Evolutionary conservation across 2,329 filamentous ascomycete genomes (phyloP).

Genomic region (Celoporthe dispersa): DNA sequence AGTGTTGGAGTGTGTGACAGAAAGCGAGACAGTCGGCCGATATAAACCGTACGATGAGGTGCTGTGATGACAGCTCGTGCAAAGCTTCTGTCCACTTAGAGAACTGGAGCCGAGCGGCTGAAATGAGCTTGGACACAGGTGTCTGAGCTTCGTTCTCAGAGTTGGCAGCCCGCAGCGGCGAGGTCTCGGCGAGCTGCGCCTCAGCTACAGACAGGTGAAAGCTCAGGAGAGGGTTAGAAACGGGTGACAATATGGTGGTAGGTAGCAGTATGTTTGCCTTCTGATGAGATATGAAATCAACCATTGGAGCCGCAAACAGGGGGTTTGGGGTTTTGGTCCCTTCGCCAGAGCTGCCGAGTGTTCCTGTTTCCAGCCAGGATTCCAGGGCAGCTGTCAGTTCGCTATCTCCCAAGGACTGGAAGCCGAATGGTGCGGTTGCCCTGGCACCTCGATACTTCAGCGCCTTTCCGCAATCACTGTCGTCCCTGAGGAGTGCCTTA

Average conservation of each 20-base stretch:
- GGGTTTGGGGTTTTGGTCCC: constrained; percentile 47
- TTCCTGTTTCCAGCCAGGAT: constrained; percentile 23
- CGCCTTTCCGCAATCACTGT: neutral
- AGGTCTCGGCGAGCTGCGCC: constrained; percentile 43
- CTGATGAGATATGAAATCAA: constrained; percentile 34
- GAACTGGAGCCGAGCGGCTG: constrained; percentile 51
- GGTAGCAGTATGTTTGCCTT: constrained; percentile 45
- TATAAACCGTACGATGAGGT: constrained; percentile 50
- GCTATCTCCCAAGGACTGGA: neutral
- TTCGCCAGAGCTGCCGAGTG: neutral
- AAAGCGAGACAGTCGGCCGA: constrained; percentile 55
- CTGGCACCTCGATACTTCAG: neutral
- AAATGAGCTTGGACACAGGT: constrained; percentile 25
- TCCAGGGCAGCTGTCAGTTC: constrained; percentile 4
- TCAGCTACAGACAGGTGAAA: constrained; percentile 61
- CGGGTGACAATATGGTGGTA: constrained; percentile 48
- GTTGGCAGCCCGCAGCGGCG: constrained; percentile 42
- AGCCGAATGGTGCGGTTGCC: constrained; percentile 18
- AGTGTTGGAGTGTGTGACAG: constrained; percentile 54
- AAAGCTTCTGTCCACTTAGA: constrained; percentile 50
- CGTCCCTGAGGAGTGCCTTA: neutral
- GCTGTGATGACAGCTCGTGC: constrained; percentile 32
- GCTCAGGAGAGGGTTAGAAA: constrained; percentile 55
- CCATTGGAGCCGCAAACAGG: constrained; percentile 45
- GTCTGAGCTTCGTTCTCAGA: neutral